Percentiles rank a stretch among this genome's conserved stretches.
phyloP scores from a whole-genome alignment of 2,329 filamentous ascomycete species.

The Phaeoacremonium minimum region DNA sequence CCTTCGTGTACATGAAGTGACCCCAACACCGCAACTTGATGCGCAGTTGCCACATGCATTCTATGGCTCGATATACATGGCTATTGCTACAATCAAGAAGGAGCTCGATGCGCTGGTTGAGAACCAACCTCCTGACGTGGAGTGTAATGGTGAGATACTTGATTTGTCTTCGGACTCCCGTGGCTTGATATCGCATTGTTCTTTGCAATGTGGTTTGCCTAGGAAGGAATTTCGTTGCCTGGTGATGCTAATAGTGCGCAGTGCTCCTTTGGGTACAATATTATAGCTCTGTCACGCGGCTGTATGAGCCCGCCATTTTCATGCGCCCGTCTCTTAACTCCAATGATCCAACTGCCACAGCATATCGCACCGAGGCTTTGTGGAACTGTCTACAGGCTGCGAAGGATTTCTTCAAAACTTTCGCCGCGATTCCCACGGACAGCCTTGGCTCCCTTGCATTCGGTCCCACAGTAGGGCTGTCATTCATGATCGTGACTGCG shows the following conservation, averaged over 20 bases:
- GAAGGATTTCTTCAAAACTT: slow-evolving; percentile 19
- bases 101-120: slow-evolving; percentile 23
- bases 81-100: slow-evolving; percentile 22
- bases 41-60: slow-evolving; percentile 8
- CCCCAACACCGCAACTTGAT: slow-evolving; percentile 16
- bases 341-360: slow-evolving; percentile 11
- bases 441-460: slow-evolving; percentile 24
- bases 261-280: slow-evolving; percentile 29
- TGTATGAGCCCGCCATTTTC: slow-evolving; percentile 31
- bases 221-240: no score
- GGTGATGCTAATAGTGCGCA: no score
- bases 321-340: slow-evolving; percentile 15
- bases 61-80: slow-evolving; percentile 23
- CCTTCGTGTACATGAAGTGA: slow-evolving; percentile 19
- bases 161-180: not conserved
- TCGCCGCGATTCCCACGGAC: slow-evolving; percentile 17
- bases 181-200: not conserved
- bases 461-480: slow-evolving; percentile 18
- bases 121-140: slow-evolving; percentile 11
- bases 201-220: no score
- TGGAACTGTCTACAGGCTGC: slow-evolving; percentile 29
- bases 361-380: slow-evolving; percentile 26
- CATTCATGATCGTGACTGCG: slow-evolving; percentile 27
- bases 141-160: slow-evolving; percentile 14
- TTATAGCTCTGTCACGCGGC: slow-evolving; percentile 22